Base-by-base conservation (phyloP, 768 basidiomycete species). In the Collybia sp. region DNA sequence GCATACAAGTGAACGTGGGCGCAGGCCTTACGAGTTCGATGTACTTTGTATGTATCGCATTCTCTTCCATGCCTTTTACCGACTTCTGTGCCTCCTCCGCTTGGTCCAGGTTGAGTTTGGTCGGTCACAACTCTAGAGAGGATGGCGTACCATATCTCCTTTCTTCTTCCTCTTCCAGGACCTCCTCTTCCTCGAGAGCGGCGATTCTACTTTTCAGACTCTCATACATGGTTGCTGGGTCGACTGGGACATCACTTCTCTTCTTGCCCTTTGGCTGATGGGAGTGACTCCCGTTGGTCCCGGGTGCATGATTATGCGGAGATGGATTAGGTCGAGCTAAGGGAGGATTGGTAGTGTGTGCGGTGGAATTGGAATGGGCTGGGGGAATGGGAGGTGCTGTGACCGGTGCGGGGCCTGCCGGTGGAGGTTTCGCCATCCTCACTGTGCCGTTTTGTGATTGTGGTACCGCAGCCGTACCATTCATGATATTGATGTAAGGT, bases 71-170 rank as follows among this genome's bases (percentile, higher is more conserved):
- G 39, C 85, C 90, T 58, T 80, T 87, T 56, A 93, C 87, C 1
- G 84, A 82, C 65, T 85, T 87, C 63, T 88, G 85, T 33, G 90
- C 90, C 68, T 93, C 89, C 63, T 93, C 90, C 41, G 88, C 90
- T 93, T 48, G 30, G 48, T 44, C 46, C 42, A 52, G 37, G 50
- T 58, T 40, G 49, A 45, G 55, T 49, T 43, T 57, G 50, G 52
- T 41, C 53, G 40, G 49, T 49, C 12, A 42, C 43, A 20, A 46
- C 18, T 30, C 30, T 45, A 42, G 43, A 48, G 37, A 20, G 8
- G 36, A 25, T 18, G 42, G 73, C 82, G 59, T 57, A 92, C 90
- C 79, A 55, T 82, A 88, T 62, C 74, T 72, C 53, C 75, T 73
- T 60, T 92, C 90, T 64, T 93, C 90, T 64, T 93, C 91, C 59